Conservation (phyloP, 768 basidiomycete genomes). For the Termitomyces sp. region DNA sequence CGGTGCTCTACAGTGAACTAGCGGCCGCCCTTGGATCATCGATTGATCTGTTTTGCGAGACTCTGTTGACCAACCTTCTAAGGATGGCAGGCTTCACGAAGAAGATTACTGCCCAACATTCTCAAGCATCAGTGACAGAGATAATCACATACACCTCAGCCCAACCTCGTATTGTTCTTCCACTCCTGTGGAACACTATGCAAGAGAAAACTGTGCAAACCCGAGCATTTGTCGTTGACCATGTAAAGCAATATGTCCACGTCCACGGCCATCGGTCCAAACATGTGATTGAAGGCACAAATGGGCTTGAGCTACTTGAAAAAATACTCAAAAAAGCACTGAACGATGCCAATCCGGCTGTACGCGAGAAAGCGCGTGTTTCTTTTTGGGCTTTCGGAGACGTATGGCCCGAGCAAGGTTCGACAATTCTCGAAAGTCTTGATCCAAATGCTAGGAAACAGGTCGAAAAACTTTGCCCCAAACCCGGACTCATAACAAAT, state of each 20-base stretch:
- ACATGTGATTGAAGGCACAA: constrained; percentile 60
- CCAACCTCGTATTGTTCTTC: constrained; percentile 63
- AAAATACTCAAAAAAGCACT: constrained; percentile 69
- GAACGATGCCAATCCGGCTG: constrained; percentile 73
- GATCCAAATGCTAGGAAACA: constrained; percentile 72
- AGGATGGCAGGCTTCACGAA: constrained; percentile 91
- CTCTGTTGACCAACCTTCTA: constrained; percentile 67
- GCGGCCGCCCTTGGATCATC: constrained; percentile 55
- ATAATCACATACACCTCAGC: constrained; percentile 67
- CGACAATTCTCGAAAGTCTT: constrained; percentile 54
- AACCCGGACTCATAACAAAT: constrained; percentile 36
- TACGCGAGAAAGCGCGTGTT: constrained; percentile 65
- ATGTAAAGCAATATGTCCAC: constrained; percentile 73
- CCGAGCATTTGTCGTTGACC: constrained; percentile 58
- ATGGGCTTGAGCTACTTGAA: constrained; percentile 68
- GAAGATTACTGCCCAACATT: constrained; percentile 83
- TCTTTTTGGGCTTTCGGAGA: constrained; percentile 78
- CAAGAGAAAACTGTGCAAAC: constrained; percentile 82
- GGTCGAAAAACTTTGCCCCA: constrained; percentile 80
- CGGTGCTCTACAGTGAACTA: constrained; percentile 72
- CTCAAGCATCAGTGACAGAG: constrained; percentile 66
- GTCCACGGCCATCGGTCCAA: constrained; percentile 63
- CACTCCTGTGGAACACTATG: constrained; percentile 60
- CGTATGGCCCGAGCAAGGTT: constrained; percentile 72
- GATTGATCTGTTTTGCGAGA: constrained; percentile 80